A percentile compares a stretch with the other conserved stretches of the same genome.
Conservation (phyloP, 148 eudicot genomes). For the Rhododendron griersonianum region DNA sequence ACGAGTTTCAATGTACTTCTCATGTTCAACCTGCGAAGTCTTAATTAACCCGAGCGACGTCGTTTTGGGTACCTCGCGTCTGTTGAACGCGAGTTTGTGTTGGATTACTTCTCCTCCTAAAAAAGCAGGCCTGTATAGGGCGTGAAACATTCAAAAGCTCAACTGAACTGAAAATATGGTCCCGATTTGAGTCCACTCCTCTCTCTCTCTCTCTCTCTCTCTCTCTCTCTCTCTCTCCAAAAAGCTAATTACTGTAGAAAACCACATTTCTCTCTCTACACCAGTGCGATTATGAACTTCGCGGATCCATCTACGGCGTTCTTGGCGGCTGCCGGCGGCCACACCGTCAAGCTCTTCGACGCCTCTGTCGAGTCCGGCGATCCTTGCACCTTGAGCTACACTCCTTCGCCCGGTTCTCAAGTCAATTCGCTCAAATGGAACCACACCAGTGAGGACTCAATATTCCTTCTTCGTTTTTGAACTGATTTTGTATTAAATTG, state of each 20-base stretch:
- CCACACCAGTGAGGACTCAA: slow-evolving; percentile 55
- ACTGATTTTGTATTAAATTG: too few relatives aligned
- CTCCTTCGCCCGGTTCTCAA: slow-evolving; percentile 60
- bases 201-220: not conserved
- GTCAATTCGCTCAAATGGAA: slow-evolving; percentile 82
- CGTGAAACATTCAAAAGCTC: too few relatives aligned
- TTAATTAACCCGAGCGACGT: too few relatives aligned
- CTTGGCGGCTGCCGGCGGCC: slow-evolving; percentile 59
- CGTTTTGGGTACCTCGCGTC: too few relatives aligned
- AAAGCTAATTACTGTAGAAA: not conserved
- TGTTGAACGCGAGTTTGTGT: too few relatives aligned
- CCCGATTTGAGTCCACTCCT: too few relatives aligned
- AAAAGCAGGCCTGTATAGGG: too few relatives aligned
- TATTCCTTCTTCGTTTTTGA: not conserved
- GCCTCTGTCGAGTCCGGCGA: slow-evolving; percentile 55
- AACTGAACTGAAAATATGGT: not conserved
- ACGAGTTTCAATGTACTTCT: too few relatives aligned
- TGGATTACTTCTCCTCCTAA: too few relatives aligned
- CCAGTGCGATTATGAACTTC: slow-evolving; percentile 17
- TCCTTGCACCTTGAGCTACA: slow-evolving; percentile 58
- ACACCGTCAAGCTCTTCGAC: slow-evolving; percentile 78
- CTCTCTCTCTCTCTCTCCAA: not conserved
- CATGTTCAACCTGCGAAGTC: too few relatives aligned
- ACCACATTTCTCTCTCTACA: not conserved
- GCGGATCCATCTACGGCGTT: slow-evolving; percentile 16